phyloP scores from a whole-genome alignment of 345 rosid genomes.

The Brassica napus region Da-Ae NC_063440.1:24560501-24561000 shows the following conservation, averaged over 20 bases:
- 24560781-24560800: not conserved
- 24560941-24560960: not conserved
- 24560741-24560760: not conserved
- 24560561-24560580: not conserved
- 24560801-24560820: conserved; percentile 58
- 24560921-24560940: conserved; percentile 66
- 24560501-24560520: not conserved
- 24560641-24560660: not conserved
- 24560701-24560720: not conserved
- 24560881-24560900: conserved; percentile 80
- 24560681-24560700: not conserved
- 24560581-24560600: not conserved
- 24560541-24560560: not conserved
- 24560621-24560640: not conserved
- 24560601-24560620: not conserved
- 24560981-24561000: conserved; percentile 12
- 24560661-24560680: not conserved
- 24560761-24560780: not conserved
- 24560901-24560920: conserved; percentile 67
- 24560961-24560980: conserved; percentile 6
- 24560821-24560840: conserved; percentile 64
- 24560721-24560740: not conserved
- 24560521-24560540: not conserved
- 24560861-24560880: conserved; percentile 84
- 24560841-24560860: conserved; percentile 84